phyloP scores from a whole-genome alignment of 306 rosid species.

The Trifolium pratense region DNA sequence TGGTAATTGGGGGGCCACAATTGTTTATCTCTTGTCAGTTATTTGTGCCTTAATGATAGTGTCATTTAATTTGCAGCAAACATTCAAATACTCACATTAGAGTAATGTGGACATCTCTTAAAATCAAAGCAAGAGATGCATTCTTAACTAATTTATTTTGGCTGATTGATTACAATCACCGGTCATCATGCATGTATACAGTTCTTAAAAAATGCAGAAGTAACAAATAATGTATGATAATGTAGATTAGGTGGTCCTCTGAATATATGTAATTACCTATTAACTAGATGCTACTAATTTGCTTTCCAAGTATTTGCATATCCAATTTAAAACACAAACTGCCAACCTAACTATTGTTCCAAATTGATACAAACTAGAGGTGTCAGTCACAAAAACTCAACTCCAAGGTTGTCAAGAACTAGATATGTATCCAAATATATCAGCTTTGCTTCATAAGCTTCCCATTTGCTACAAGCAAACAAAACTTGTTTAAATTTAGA shows the following conservation, averaged over 20 bases:
- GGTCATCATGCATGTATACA: not conserved
- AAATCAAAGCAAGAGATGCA: slow-evolving; percentile 17
- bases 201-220: not conserved
- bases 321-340: not conserved
- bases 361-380: not conserved
- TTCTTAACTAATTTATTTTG: not conserved
- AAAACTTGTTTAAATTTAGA: not conserved
- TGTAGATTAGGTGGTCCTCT: not conserved
- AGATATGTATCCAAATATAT: not conserved
- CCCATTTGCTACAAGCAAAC: not conserved
- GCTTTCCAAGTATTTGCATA: not conserved
- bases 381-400: not conserved
- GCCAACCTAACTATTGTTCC: not conserved
- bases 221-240: not conserved
- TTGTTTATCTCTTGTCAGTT: not conserved
- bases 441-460: not conserved
- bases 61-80: slow-evolving; percentile 1
- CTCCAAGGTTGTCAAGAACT: not conserved
- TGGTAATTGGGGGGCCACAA: not conserved
- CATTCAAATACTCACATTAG: not conserved
- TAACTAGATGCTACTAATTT: not conserved
- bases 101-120: slow-evolving; percentile 6
- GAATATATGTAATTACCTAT: not conserved
- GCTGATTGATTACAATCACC: not conserved
- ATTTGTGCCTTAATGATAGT: not conserved